Evolutionary conservation across 306 rosid genomes (phyloP), one percentile per base, ranked within the genome.

Genomic region (Lotus japonicus): DNA sequence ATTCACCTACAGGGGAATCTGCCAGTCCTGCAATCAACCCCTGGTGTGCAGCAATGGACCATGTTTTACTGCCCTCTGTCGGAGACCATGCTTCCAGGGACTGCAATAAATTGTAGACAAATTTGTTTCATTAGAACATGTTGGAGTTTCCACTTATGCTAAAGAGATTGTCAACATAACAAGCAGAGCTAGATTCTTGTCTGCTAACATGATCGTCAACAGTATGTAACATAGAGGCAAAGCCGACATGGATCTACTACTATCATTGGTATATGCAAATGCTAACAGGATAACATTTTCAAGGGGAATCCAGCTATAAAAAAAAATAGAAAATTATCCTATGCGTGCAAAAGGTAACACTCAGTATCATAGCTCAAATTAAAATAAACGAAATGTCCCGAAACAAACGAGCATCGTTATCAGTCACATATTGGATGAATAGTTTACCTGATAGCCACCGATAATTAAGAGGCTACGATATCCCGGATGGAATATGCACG

Each of bases 401-500:
- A 26, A 31, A 31, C 0, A 31, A 31, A 5, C 36, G 5, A 28
- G 36, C 36, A 31, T 31, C 7, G 6, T 31, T 31, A 58, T 42
- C 52, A 65, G 58, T 65, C 19, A 39, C 54, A 66, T 31, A 26
- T 18, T 55, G 45, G 9, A 53, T 8, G 41, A 66, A 53, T 53
- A 12, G 21, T 15, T 62, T 84, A 85, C 95, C 95, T 80, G 70
- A 55, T 81, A 73, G 78, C 95, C 77, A 23, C 91, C 95, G 55
- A 88, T 64, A 36, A 82, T 56, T 73, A 86, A 64, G 65, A 84
- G 83, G 45, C 70, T 63, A 7, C 7, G 16, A 70, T 82, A 66
- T 70, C 41, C 66, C 1, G 89, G 89, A 78, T 88, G 89, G 80
- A 85, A 85, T 62, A 78, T 54, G 86, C 95, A 81, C 1, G 89